Evolutionary conservation across 2,329 filamentous ascomycete genomes (phyloP), one percentile per base, ranked within the genome.

Genomic region (Westerdykella sp.): DNA sequence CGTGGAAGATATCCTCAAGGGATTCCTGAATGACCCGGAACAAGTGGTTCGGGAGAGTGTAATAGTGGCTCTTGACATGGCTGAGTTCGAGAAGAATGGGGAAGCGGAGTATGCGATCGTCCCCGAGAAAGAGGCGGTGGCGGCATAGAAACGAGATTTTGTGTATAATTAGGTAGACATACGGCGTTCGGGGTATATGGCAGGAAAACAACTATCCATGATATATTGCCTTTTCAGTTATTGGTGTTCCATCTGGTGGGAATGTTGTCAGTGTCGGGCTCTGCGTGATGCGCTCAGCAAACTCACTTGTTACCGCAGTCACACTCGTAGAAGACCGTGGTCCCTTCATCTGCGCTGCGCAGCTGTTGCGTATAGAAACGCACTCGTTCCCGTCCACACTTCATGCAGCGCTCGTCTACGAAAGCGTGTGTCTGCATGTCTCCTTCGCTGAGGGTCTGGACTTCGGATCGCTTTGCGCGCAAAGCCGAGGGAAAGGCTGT

Each of bases 11-110:
- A 84, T 81, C 4, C 66, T 98, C 60, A 87, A 80, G 69, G 77
- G 75, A 50, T 97, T 96, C 70, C 70, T 97, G 52, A 73, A 95
- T 51, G 94, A 98, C 66, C 81, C 88, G 48, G 91, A 97, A 69
- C 81, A 87, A 66, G 90, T 98, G 5, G 93, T 98, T 34, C 81
- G 89, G 46, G 93, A 98, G 63, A 97, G 91, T 67, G 83, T 95
- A 32, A 81, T 96, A 56, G 93, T 98, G 43, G 93, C 93, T 36
- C 75, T 98, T 53, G 93, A 98, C 68, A 98, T 98, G 88, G 93
- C 90, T 10, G 91, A 96, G 63, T 96, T 88, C 61, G 93, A 98
- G 75, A 88, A 86, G 73, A 86, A 82, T 55, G 86, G 87, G 34
- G 81, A 95, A 69, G 73, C 81, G 25, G 90, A 98, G 65, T 98